Evolutionary conservation across 345 rosid species (phyloP).

Genomic region (Gossypium raimondii): DNA sequence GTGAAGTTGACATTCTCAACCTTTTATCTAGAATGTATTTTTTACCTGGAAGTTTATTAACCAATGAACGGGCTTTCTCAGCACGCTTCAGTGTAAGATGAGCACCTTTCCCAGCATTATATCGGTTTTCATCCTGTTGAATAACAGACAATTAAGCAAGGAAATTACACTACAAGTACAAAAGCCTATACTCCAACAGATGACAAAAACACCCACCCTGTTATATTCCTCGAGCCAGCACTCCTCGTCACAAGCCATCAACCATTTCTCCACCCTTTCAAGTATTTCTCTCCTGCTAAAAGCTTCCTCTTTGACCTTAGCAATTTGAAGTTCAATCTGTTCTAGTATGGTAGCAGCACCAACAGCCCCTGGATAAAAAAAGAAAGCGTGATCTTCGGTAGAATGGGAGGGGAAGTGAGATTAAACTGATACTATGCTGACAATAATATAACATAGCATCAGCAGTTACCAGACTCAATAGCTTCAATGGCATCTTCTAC

Average conservation of each 20-base stretch:
- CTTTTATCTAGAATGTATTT: neutral
- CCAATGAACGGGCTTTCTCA: conserved; percentile 93
- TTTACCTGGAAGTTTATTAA: conserved; percentile 85
- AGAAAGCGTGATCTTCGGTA: neutral
- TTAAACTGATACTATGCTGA: neutral
- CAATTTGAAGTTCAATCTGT: conserved; percentile 80
- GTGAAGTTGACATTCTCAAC: neutral
- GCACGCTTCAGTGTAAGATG: conserved; percentile 97
- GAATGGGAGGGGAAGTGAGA: neutral
- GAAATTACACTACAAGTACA: neutral
- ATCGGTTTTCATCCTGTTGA: conserved; percentile 85
- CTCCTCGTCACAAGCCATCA: conserved; percentile 90
- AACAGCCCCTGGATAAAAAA: conserved; percentile 44
- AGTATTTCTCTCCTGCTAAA: conserved; percentile 84
- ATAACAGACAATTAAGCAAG: conserved; percentile 22
- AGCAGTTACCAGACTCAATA: conserved; percentile 69
- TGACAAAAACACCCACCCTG: conserved; percentile 47
- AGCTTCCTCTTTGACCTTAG: conserved; percentile 85
- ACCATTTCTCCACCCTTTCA: conserved; percentile 95
- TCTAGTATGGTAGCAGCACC: conserved; percentile 67
- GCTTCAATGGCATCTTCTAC: conserved; percentile 65
- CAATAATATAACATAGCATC: neutral
- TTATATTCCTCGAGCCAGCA: conserved; percentile 98
- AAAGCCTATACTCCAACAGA: neutral
- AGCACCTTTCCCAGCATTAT: conserved; percentile 96